Conservation (phyloP, 2,329 filamentous ascomycete species). For the Thermoascus crustaceus region DNA sequence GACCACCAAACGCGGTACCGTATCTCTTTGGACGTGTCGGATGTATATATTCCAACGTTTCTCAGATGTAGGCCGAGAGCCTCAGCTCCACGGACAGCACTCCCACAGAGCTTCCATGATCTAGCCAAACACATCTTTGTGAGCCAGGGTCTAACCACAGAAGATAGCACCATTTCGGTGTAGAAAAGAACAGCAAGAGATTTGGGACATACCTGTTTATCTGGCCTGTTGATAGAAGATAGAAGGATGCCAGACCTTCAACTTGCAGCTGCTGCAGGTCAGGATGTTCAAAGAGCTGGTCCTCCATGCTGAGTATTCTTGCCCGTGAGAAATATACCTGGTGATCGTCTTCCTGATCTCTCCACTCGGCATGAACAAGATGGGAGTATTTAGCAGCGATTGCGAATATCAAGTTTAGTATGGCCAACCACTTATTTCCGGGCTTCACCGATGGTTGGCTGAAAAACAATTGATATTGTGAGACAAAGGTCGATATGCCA, state of each 20-base stretch:
- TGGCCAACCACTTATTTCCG: constrained; percentile 36
- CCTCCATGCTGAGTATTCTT: constrained; percentile 29
- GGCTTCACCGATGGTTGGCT: constrained; percentile 25
- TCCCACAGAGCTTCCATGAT: constrained; percentile 35
- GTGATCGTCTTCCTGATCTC: constrained; percentile 30
- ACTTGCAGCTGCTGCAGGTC: constrained; percentile 39
- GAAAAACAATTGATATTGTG: constrained; percentile 34
- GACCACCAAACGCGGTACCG: constrained; percentile 41
- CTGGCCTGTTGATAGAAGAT: constrained; percentile 33
- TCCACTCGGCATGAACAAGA: constrained; percentile 29
- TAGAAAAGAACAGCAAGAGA: not conserved
- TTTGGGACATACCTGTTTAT: constrained; percentile 32
- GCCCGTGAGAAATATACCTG: constrained; percentile 35
- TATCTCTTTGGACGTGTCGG: constrained; percentile 35
- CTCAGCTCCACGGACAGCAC: constrained; percentile 33
- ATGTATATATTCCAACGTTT: constrained; percentile 29
- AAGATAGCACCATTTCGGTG: not conserved
- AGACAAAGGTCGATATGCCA: constrained; percentile 32
- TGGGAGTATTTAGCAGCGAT: constrained; percentile 34
- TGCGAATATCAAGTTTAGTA: constrained; percentile 39
- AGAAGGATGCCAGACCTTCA: constrained; percentile 34
- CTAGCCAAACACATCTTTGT: constrained; percentile 15
- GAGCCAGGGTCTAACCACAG: not conserved
- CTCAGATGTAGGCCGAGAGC: constrained; percentile 37
- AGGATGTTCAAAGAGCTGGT: constrained; percentile 33